Percentiles rank a stretch among this genome's conserved stretches.
These are phyloP conservation scores for Larix kaempferi DNA, from an alignment of 75 land plant species.

Conservation along the genomic window DNA sequence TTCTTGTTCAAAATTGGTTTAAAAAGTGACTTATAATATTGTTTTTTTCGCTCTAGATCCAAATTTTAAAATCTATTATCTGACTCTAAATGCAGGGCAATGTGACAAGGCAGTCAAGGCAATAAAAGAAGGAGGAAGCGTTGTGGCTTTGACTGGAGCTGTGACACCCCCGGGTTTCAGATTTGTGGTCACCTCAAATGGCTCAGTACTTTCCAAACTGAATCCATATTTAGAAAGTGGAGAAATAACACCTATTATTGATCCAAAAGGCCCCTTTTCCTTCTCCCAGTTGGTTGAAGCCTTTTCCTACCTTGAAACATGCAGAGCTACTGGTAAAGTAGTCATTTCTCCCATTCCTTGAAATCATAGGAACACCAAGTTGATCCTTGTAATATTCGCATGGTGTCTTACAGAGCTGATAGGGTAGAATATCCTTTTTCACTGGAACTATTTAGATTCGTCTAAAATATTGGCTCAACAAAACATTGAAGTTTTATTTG, in stretches of 20 bases:
- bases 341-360: conserved; percentile 82
- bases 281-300: conserved; percentile 66
- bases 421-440: no score
- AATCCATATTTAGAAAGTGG: conserved; percentile 80
- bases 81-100: conserved; percentile 48
- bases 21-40: background rate
- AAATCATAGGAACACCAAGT: background rate
- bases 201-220: conserved; percentile 53
- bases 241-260: conserved; percentile 71
- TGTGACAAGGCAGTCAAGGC: conserved; percentile 73
- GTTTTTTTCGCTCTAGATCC: background rate
- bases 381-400: no score
- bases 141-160: conserved; percentile 60
- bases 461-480: no score
- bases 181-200: conserved; percentile 76
- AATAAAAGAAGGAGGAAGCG: conserved; percentile 80
- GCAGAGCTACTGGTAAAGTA: conserved; percentile 77
- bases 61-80: background rate
- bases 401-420: no score
- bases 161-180: conserved; percentile 66
- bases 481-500: no score
- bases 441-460: no score
- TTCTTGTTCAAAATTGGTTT: background rate
- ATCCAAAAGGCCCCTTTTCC: conserved; percentile 68
- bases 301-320: conserved; percentile 73